These are phyloP conservation scores for Xylaria grammica DNA, from an alignment of 495 filamentous ascomycete species.

Conservation along the genomic window DNA sequence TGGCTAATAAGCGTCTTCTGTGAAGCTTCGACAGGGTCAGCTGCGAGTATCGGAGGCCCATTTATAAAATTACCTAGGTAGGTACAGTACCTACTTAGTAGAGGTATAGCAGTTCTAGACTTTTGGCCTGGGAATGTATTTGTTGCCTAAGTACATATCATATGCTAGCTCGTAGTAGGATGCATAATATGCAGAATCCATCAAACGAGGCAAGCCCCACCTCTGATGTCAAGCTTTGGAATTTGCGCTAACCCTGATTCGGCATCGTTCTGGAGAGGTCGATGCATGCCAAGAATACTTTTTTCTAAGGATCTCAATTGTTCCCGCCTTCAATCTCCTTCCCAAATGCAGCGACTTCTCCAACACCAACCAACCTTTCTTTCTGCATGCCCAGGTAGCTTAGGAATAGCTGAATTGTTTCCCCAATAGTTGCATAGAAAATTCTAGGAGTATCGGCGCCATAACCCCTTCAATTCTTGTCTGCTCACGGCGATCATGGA, in stretches of 20 bases:
- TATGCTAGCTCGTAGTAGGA: no score
- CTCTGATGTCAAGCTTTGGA: background rate
- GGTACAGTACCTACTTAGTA: no score
- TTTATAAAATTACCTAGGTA: no score
- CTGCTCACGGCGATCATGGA: constrained; percentile 59
- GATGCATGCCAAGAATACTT: constrained; percentile 15
- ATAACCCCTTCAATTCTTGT: background rate
- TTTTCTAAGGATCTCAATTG: constrained; percentile 19
- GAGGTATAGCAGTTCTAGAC: background rate
- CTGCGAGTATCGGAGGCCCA: constrained; percentile 36
- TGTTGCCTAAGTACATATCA: background rate
- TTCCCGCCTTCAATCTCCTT: constrained; percentile 14
- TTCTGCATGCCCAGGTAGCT: background rate
- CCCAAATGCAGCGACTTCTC: background rate
- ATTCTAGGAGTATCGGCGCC: background rate
- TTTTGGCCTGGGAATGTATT: no score
- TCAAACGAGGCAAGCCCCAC: background rate
- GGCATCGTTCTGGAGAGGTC: background rate
- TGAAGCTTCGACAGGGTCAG: constrained; percentile 12
- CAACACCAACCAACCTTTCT: background rate
- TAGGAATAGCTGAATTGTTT: background rate
- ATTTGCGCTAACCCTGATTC: constrained; percentile 14
- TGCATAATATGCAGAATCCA: constrained; percentile 8
- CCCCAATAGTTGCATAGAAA: background rate
- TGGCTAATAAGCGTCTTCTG: background rate